These are phyloP conservation scores for Cyclotella sp. DNA, from an alignment of 108 stramenopile genomes.

Conservation along the genomic window DNA sequence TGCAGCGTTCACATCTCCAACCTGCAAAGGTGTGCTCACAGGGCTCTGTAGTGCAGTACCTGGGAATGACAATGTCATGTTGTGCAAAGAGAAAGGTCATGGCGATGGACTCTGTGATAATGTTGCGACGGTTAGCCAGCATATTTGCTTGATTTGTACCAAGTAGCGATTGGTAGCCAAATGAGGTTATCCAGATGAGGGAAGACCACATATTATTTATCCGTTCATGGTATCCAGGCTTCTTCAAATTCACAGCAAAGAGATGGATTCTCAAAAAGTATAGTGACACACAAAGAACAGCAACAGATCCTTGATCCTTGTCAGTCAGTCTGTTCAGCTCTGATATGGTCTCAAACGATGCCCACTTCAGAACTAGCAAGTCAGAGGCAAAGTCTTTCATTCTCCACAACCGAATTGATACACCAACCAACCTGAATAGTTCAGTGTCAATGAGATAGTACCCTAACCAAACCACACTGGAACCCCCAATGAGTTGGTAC, in stretches of 20 bases:
- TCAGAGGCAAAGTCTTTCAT: slow-evolving; percentile 31
- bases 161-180: no score
- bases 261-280: slow-evolving; percentile 12
- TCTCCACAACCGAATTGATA: background rate
- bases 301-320: slow-evolving; percentile 10
- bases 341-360: slow-evolving; percentile 1
- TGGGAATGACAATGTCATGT: slow-evolving; percentile 3
- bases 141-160: slow-evolving; percentile 17
- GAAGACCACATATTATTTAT: slow-evolving; percentile 16
- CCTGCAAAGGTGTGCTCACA: slow-evolving; percentile 21
- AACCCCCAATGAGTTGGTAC: background rate
- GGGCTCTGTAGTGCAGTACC: slow-evolving; percentile 12
- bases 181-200: slow-evolving; percentile 13
- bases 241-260: slow-evolving; percentile 17
- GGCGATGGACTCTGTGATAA: slow-evolving; percentile 13
- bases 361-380: slow-evolving; percentile 8
- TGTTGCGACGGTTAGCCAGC: slow-evolving; percentile 13
- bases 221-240: background rate
- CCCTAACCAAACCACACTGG: background rate
- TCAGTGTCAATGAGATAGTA: no score
- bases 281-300: slow-evolving; percentile 2
- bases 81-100: slow-evolving; percentile 9
- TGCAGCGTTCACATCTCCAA: background rate
- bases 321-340: background rate
- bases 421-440: slow-evolving; percentile 2